Evolutionary conservation across 768 basidiomycete genomes (phyloP), one percentile per base, ranked within the genome.

Genomic region (Termitomyces sp.): DNA sequence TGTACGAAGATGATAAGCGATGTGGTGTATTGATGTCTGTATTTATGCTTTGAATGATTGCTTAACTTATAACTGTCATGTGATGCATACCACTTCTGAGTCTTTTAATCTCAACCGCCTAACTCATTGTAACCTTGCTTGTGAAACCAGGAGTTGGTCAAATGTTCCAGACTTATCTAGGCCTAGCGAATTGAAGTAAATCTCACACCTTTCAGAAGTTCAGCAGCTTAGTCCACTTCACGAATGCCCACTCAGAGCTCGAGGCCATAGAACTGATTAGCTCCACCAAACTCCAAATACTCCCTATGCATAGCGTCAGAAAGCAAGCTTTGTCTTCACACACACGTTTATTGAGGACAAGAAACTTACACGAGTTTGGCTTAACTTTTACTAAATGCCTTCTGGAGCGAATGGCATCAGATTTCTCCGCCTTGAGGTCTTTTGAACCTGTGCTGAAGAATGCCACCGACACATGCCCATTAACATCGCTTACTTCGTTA

Each of bases 341-440:
- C 50, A 12, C 18, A 8, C 29, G 3, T 16, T 50, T 8, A 16
- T 10, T 36, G 13, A 2, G 34, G 26, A 8, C 9, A 27, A 6
- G 6, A 22, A 22, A 34, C 49, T 50, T 50, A 37, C 49, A 26
- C n/a, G 9, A 16, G 18, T 50, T 37, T n/a, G 49, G 49, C 18
- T 5, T 31, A 20, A 53, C 52, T 20, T 53, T 24, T 5, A 53
- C 27, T 3, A 9, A 4, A 43, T 31, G 60, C 29, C 31, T 41
- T 44, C 72, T 72, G 9, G 73, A 74, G 13, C 73, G 67, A 56
- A 76, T 68, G 12, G 70, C 65, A 42, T 69, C 68, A 5, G 60
- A 59, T 56, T 64, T 67, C 53, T 69, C 64, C 20, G 74, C 75
- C 61, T 75, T 76, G 27, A 75, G 51, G 20, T 43, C 31, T 18